These are phyloP conservation scores for Ophiostoma sp. DNA, from an alignment of 2,329 filamentous ascomycete species.

Conservation along the genomic window DNA sequence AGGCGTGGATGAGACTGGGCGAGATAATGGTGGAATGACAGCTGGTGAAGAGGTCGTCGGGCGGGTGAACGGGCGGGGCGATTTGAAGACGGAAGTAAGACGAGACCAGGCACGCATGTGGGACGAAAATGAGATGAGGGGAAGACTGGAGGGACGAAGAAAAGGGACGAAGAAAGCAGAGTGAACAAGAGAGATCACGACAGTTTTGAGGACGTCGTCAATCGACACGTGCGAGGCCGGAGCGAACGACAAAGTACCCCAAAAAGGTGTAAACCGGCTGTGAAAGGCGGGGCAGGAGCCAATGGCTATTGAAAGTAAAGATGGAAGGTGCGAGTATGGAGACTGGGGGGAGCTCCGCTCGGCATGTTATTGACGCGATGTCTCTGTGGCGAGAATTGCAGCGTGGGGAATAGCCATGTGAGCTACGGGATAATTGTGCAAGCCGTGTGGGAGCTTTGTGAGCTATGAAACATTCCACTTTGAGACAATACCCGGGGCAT, in stretches of 20 bases:
- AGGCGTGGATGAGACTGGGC: not conserved
- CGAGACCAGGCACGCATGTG: constrained; percentile 19
- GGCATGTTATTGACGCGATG: constrained; percentile 17
- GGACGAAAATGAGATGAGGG: not conserved
- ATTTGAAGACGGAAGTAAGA: not conserved
- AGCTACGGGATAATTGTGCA: not conserved
- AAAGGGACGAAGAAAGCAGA: not conserved
- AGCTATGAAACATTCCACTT: not conserved
- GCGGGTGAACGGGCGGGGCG: not conserved
- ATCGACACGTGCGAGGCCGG: constrained; percentile 8
- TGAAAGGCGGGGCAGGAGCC: constrained; percentile 19
- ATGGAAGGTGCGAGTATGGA: not conserved
- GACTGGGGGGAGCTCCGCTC: constrained; percentile 4
- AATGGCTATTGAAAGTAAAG: not conserved
- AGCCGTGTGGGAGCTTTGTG: not conserved
- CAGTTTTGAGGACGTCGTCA: constrained; percentile 10
- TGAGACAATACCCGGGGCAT: not conserved
- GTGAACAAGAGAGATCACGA: constrained; percentile 6
- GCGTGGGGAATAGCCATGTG: not conserved
- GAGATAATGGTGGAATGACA: not conserved
- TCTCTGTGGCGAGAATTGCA: not conserved
- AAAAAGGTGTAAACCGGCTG: constrained; percentile 2
- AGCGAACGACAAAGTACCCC: not conserved
- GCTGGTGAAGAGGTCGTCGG: constrained; percentile 3
- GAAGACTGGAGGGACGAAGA: not conserved